These are phyloP conservation scores for Plasmodium gonderi DNA, from an alignment of 169 alveolate species.

Conservation along the genomic window DNA sequence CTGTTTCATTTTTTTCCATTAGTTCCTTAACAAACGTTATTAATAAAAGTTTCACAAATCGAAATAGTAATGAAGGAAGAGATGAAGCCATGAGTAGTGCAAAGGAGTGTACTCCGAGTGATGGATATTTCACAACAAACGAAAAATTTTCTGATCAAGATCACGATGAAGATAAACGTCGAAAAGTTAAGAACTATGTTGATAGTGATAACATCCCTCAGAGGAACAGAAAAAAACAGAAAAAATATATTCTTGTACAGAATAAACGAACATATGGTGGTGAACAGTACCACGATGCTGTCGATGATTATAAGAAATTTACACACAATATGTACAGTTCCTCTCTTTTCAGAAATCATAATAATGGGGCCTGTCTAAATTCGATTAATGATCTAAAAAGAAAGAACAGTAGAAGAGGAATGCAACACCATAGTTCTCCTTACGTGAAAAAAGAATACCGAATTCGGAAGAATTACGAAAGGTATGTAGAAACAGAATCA, in stretches of 20 bases:
- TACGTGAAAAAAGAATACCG: too few relatives aligned
- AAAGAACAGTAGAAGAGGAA: not conserved
- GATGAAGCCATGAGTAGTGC: not conserved
- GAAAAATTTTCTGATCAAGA: slow-evolving; percentile 18
- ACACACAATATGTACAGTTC: not conserved
- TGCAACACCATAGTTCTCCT: too few relatives aligned
- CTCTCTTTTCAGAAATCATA: not conserved
- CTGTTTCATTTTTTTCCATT: slow-evolving; percentile 40
- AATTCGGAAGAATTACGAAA: not conserved
- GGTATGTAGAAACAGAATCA: not conserved
- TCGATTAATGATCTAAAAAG: slow-evolving; percentile 10
- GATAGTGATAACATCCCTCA: not conserved
- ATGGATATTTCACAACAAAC: slow-evolving; percentile 54
- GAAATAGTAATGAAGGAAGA: not conserved
- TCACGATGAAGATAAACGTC: not conserved
- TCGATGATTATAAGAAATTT: slow-evolving; percentile 15
- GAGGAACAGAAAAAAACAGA: not conserved
- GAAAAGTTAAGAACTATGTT: not conserved
- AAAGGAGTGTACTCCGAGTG: slow-evolving; percentile 11
- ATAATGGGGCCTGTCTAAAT: slow-evolving; percentile 10
- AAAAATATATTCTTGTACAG: not conserved
- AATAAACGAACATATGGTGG: not conserved
- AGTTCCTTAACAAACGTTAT: slow-evolving; percentile 22
- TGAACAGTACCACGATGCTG: slow-evolving; percentile 31
- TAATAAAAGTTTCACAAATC: not conserved